Conservation (phyloP, 2,329 filamentous ascomycete species). For the Exophiala oligosperma region DNA sequence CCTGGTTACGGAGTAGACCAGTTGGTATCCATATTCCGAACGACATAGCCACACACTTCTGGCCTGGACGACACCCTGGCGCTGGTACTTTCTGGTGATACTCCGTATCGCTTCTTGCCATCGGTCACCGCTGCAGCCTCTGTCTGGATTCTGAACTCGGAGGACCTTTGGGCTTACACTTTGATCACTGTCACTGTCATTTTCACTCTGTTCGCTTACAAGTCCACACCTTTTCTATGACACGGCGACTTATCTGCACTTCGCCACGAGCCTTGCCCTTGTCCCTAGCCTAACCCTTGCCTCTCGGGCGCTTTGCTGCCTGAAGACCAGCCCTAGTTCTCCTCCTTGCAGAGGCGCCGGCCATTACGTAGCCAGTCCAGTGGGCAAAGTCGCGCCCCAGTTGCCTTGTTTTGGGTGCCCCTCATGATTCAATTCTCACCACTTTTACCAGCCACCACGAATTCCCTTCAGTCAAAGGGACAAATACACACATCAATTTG, state of each 20-base stretch:
- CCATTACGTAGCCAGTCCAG: conserved; percentile 7
- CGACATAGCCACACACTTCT: neutral
- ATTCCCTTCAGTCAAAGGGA: neutral
- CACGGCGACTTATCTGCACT: neutral
- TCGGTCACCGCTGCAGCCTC: neutral
- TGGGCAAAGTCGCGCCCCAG: neutral
- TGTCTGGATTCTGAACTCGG: neutral
- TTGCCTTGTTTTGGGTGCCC: neutral
- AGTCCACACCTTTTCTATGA: neutral
- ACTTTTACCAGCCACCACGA: conserved; percentile 6
- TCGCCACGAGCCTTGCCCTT: neutral
- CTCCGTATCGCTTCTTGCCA: neutral
- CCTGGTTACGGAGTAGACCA: too few species aligned
- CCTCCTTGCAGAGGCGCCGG: neutral
- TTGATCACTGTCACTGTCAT: neutral
- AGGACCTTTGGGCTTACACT: neutral
- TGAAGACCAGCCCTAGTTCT: neutral
- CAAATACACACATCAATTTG: neutral
- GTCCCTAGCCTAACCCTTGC: neutral
- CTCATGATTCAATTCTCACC: neutral
- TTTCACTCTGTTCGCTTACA: neutral
- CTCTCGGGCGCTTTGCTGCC: conserved; percentile 4
- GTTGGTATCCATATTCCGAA: too few species aligned
- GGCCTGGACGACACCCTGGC: too few species aligned
- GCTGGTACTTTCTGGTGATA: too few species aligned